Evolutionary conservation across 176 grass and related monocot species (phyloP), one percentile per base, ranked within the genome.

Genomic region (Oryza australiensis): DNA sequence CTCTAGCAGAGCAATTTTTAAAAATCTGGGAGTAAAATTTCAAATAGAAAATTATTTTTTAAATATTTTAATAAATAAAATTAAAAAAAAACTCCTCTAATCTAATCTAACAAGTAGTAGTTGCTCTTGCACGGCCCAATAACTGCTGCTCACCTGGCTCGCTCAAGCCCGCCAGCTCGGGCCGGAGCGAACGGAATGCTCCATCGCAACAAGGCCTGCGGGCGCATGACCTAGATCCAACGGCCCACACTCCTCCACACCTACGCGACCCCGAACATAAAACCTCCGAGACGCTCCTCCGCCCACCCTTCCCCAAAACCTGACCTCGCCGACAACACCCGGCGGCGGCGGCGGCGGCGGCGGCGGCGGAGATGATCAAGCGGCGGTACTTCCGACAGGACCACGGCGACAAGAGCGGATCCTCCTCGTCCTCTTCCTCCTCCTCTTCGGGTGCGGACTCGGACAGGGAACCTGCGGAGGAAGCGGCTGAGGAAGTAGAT

Each of bases 331-430:
- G 0, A 27, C 23, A 13, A 49, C 41, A 66, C 46, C 43, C 2
- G 76, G 76, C 60, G 45, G 18, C 41, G 38, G 65, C 66, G 66
- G 49, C 63, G 20, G 64, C 57, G n/a, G n/a, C n/a, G 15, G 12
- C 26, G 9, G 48, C 48, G 41, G 59, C n/a, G 5, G 45, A 74
- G 28, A 97, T 97, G 94, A 94, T 97, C 62, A 97, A 97, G 86
- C 82, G 94, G 83, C 86, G 87, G 34, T 90, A 70, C 78, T 97
- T 90, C 74, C 84, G 77, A 91, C 82, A 90, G 55, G 94, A 93
- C 51, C 91, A 92, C 8, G 84, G 89, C 15, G 83, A 89, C 29
- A 62, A 60, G 18, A 84, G 80, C 24, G 76, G 13, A 24, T 84
- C 87, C 22, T 94, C 91, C 1, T 88, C 85, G 9, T 86, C 83